Evolutionary conservation across 768 basidiomycete genomes (phyloP), one percentile per base, ranked within the genome.

Genomic region (Calocybe cyanea): DNA sequence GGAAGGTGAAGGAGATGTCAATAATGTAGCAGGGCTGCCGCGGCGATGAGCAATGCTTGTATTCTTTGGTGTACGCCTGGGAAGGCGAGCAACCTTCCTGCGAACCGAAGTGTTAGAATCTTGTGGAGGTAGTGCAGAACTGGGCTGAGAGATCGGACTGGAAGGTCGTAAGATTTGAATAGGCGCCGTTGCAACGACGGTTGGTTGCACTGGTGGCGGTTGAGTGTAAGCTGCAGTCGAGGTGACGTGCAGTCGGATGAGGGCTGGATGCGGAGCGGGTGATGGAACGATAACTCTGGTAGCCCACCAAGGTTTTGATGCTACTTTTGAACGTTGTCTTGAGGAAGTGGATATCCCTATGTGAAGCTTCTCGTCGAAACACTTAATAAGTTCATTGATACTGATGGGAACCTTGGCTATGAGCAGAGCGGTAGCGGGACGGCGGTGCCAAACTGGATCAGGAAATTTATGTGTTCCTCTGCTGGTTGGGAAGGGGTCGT

Each of bases 401-500:
- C 66, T 58, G 3, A 64, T 44, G 1, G 38, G 19, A 0, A 46
- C 1, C 0, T 37, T 46, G 21, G 17, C 1, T 3, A 23, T 34
- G 1, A 37, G 35, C 5, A 20, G 8, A 19, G 11, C 28, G 1
- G 39, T 37, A 2, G 63, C 42, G 11, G 65, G 58, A 35, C 40
- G 57, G 9, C 69, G 65, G 36, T 34, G 31, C 71, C 71, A 72
- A 4, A 42, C 10, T 7, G 67, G 64, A 0, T 58, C n/a, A 7
- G 66, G 53, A 36, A 69, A 66, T 8, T 41, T 56, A 28, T 51
- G 59, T 7, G 43, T 17, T 0, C 51, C 45, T 15, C 42, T 21
- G 19, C 42, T 40, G 7, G 7, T 42, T 1, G 48, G 49, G 40
- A 61, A 57, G 1, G 50, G 39, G 13, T 44, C 23, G 3, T 51